Evolutionary conservation across 306 rosid genomes (phyloP).

Genomic region (Prinsepia uniflora): DNA sequence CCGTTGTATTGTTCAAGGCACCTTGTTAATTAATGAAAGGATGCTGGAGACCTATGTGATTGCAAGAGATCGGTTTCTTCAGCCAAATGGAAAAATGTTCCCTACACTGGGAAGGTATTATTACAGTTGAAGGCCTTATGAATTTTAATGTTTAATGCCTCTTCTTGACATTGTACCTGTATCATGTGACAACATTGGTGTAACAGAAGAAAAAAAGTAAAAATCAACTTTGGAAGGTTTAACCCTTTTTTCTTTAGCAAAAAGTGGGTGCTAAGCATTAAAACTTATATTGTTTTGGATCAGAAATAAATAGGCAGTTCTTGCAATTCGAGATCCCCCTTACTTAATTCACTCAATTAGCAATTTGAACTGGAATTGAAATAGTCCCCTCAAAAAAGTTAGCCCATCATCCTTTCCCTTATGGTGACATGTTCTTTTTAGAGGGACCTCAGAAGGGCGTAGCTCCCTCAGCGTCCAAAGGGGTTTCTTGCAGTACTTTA

Average conservation of each 20-base stretch:
- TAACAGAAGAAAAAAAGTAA: background rate
- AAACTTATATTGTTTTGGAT: background rate
- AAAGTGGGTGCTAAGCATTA: background rate
- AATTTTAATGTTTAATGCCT: background rate
- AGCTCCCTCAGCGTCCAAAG: too few species aligned
- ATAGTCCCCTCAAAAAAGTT: too few species aligned
- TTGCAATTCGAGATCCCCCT: too few species aligned
- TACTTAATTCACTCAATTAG: too few species aligned
- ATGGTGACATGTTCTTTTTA: too few species aligned
- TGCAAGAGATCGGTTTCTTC: slow-evolving; percentile 91
- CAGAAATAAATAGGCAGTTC: background rate
- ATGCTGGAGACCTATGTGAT: slow-evolving; percentile 97
- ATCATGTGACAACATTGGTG: background rate
- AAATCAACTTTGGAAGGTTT: background rate
- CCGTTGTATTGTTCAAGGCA: slow-evolving; percentile 47
- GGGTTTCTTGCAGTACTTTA: background rate
- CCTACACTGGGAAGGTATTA: slow-evolving; percentile 82
- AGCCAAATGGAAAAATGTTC: slow-evolving; percentile 83
- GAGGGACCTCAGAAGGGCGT: too few species aligned
- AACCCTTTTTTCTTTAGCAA: background rate
- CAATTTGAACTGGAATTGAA: too few species aligned
- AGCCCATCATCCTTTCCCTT: too few species aligned
- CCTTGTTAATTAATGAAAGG: slow-evolving; percentile 85
- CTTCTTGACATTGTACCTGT: background rate
- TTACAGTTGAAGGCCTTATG: slow-evolving; percentile 3